phyloP scores from a whole-genome alignment of 164 flowering plant species.

The Cinnamomum micranthum region DNA sequence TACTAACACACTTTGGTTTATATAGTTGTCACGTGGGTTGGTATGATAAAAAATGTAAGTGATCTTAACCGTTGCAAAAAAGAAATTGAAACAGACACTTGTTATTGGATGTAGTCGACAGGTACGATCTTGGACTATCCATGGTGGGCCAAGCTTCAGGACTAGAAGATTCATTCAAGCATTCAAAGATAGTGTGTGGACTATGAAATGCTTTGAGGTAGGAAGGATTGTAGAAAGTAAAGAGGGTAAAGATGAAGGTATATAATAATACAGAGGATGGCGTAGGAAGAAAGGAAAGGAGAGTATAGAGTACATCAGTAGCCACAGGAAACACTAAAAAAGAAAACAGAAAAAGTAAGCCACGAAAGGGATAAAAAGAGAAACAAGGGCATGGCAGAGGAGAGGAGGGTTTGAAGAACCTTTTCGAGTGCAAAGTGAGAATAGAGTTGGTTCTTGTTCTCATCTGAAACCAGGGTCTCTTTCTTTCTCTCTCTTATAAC shows the following conservation, averaged over 20 bases:
- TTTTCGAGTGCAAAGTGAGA: conserved; percentile 8
- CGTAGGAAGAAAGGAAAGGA: background rate
- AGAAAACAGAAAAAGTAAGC: conserved; percentile 10
- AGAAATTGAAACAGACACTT: too few relatives aligned
- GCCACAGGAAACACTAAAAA: background rate
- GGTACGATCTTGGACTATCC: too few relatives aligned
- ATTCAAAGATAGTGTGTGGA: too few relatives aligned
- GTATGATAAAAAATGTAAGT: too few relatives aligned
- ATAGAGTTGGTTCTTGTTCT: background rate
- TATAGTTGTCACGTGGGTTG: too few relatives aligned
- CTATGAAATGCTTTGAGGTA: too few relatives aligned
- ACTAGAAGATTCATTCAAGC: too few relatives aligned
- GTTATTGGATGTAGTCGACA: too few relatives aligned
- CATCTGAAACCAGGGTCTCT: background rate
- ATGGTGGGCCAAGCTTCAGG: too few relatives aligned
- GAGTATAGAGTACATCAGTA: background rate
- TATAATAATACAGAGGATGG: background rate
- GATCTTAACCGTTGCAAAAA: too few relatives aligned
- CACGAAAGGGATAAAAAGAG: conserved; percentile 36
- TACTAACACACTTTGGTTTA: too few relatives aligned
- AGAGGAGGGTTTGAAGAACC: background rate
- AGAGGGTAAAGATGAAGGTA: background rate
- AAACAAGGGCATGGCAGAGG: conserved; percentile 36
- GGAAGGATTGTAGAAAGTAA: conserved; percentile 1
- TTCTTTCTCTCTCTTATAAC: background rate